Evolutionary conservation across 1,139 yeast species (phyloP).

Genomic region (Taiozyma sp.): DNA sequence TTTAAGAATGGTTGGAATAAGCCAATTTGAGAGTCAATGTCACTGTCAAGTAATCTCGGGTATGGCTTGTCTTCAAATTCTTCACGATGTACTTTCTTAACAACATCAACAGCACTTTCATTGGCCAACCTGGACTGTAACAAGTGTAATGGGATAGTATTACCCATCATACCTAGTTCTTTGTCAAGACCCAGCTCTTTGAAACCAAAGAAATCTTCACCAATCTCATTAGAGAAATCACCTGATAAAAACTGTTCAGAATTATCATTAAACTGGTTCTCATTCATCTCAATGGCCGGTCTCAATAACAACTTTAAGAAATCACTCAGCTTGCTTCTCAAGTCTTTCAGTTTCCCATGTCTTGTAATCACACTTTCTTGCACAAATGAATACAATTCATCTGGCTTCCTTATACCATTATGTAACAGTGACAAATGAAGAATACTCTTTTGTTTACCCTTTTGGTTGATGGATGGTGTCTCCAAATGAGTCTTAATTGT

Average conservation of each 20-base stretch:
- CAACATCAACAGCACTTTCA: constrained; percentile 40
- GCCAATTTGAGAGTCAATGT: constrained; percentile 50
- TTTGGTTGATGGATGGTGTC: constrained; percentile 45
- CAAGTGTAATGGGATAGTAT: constrained; percentile 85
- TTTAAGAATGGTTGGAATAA: constrained; percentile 56
- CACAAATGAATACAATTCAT: constrained; percentile 67
- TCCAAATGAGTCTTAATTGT: constrained; percentile 71
- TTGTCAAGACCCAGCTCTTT: constrained; percentile 89
- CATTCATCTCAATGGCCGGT: constrained; percentile 79
- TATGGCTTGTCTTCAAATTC: constrained; percentile 54
- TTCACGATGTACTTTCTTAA: constrained; percentile 51
- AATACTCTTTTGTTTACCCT: constrained; percentile 41
- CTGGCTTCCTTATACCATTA: constrained; percentile 82
- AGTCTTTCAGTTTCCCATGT: constrained; percentile 61
- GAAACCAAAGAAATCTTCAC: constrained; percentile 97
- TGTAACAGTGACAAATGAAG: constrained; percentile 65
- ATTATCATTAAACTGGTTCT: constrained; percentile 78
- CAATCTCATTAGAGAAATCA: constrained; percentile 87
- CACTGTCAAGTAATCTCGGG: constrained; percentile 44
- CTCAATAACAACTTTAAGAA: constrained; percentile 78
- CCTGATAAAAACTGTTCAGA: constrained; percentile 94
- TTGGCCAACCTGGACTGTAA: constrained; percentile 73
- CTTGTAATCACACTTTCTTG: constrained; percentile 73
- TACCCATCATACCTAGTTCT: constrained; percentile 82
- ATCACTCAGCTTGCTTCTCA: constrained; percentile 61